These are phyloP conservation scores for Geotrichum klebahnii DNA, from an alignment of 1,139 yeast species.

Conservation along the genomic window DNA sequence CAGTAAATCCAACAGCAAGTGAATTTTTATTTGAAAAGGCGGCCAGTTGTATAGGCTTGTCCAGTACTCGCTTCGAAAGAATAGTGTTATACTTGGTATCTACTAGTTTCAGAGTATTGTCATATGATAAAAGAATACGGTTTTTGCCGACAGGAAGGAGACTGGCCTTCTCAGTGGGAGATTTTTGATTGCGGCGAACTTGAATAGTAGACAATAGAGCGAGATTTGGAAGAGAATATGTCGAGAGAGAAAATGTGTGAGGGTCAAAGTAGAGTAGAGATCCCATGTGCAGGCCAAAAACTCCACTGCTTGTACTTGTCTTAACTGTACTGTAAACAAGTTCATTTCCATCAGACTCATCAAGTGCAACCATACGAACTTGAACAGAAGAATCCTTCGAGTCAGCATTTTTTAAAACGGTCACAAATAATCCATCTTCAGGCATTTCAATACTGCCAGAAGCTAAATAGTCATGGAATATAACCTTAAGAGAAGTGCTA, in stretches of 20 bases:
- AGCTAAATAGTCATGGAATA: constrained; percentile 21
- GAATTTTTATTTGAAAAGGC: constrained; percentile 26
- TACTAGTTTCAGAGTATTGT: constrained; percentile 33
- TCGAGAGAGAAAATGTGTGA: constrained; percentile 15
- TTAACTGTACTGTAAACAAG: constrained; percentile 24
- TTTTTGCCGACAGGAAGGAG: constrained; percentile 19
- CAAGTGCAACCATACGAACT: constrained; percentile 27
- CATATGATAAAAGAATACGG: constrained; percentile 20
- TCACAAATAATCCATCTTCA: constrained; percentile 27
- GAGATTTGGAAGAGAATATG: constrained; percentile 17
- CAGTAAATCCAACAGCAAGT: constrained; percentile 25
- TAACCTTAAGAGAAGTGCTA: constrained; percentile 25
- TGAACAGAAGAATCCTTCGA: constrained; percentile 25
- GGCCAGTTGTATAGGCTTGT: constrained; percentile 25
- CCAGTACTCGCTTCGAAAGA: constrained; percentile 37
- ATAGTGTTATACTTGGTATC: constrained; percentile 45
- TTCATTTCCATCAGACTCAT: constrained; percentile 23
- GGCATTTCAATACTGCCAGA: constrained; percentile 25
- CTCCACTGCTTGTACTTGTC: constrained; percentile 16
- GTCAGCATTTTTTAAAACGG: constrained; percentile 26
- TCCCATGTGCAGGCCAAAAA: constrained; percentile 19
- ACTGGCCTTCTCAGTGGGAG: constrained; percentile 13
- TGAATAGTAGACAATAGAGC: constrained; percentile 16
- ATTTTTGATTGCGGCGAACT: constrained; percentile 15
- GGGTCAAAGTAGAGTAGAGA: constrained; percentile 19